Evolutionary conservation across 768 basidiomycete genomes (phyloP), one percentile per base, ranked within the genome.

Genomic region (Lactarius pseudohatsudake): DNA sequence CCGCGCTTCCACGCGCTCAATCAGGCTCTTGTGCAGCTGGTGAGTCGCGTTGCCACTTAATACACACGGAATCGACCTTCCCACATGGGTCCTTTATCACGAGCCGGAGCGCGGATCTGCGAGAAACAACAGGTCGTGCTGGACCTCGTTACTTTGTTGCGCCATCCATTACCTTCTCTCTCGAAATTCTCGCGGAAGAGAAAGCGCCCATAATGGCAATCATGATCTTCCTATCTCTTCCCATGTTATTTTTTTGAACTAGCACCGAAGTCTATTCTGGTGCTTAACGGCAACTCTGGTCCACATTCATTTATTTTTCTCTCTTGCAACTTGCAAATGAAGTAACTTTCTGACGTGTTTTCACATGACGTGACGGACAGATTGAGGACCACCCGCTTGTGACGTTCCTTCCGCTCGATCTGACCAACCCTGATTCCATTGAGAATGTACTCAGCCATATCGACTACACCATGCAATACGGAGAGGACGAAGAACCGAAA

Each of bases 361-460:
- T 57, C 59, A 50, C 58, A 26, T 65, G 69, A 62, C 63, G 63
- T 69, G 60, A 61, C 50, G 57, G n/a, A 59, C 57, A 98, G 96
- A 98, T 99, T 76, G 95, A 98, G 75, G 97, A 98, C 76, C 95
- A 98, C 75, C 97, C 96, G 34, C 85, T 99, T 47, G 97, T 99
- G 26, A 95, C 94, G 2, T 99, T 99, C 81, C 79, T 99, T 43
- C 96, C 97, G 3, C 84, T 99, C 47, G 94, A 99, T 78, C 85
- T 98, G 40, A 88, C 94, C 18, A 86, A 87, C 68, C 85, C 94
- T 58, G 94, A 97, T 72, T 96, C 94, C 0, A 82, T 99, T 61
- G 92, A 93, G 73, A 88, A 86, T 2, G 88, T 98, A 11, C 82
- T 99, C 66, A 95, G 94, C 75, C 95, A 99, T 75, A 91, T 99